Evolutionary conservation across 345 rosid genomes (phyloP), one percentile per base, ranked within the genome.

Genomic region (Gossypium rotundifolium): DNA sequence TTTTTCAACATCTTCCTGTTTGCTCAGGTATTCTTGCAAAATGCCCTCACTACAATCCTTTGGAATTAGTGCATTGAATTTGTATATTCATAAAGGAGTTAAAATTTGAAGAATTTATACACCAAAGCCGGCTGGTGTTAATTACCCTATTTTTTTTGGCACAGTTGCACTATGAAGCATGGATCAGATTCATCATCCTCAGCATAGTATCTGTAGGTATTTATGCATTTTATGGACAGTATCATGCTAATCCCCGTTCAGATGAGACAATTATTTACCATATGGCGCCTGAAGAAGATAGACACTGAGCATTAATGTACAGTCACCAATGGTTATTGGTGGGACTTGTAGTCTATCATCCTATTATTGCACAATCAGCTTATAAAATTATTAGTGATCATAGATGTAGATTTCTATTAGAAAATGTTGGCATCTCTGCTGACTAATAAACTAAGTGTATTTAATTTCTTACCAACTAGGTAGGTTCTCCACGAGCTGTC

Each of bases 161-260:
- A 81, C 91, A 95, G 98, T 74, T 95, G 85, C 99, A 95, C 74
- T 77, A 88, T 61, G 99, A 95, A 86, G 98, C 97, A 2, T 91
- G 94, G 99, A 82, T 86, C 55, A 86, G 98, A 83, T 95, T 95
- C 72, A 77, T 95, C 27, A 74, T 86, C 51, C 92, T 95, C 48
- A 84, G 92, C 83, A 44, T 88, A 58, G 72, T 90, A 71, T 79
- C 94, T 74, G 63, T 87, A 13, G 88, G 83, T 52, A 62, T 89
- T 20, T 91, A 91, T 81, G 98, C 94, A 74, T 76, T 84, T 46
- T 95, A 95, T 46, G 98, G 98, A 48, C 98, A 91, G 79, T 88
- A 84, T 82, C 87, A 95, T 72, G 97, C 96, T 17, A 80, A 86
- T 73, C 86, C 92, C 16, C 61, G 58, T 78, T 82, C 88, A n/a